Base-by-base conservation (phyloP, 176 grass and related monocot genomes). In the Elymus sibiricus region DNA sequence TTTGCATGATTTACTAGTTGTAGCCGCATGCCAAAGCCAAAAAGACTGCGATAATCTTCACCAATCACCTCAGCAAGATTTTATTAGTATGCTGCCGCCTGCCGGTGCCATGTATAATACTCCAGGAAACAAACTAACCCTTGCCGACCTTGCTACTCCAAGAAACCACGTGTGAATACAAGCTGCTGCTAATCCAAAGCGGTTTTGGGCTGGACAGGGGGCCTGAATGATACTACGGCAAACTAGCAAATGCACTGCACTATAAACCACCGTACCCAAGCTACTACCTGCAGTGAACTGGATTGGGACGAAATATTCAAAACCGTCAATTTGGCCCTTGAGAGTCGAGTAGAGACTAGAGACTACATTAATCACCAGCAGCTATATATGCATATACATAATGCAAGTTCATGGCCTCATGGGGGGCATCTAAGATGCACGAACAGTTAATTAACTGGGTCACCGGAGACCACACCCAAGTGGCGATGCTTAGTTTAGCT, bases 401-500 rank as follows among this genome's bases (percentile, higher is more conserved):
- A 44, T 73, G n/a, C 24, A 17, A 32, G 28, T 58, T 19, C 21
- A 1, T 58, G 55, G 55, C 55, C 55, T 67, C 15, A 35, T 34
- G 12, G 6, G 29, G 64, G 6, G 61, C 37, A 47, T 83, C 64
- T 19, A 31, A 62, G 29, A 39, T 47, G n/a, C 40, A 27, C 43
- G n/a, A 26, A 1, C 32, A 69, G 19, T 22, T 58, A 58, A 58
- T 22, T 42, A 74, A 49, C 4, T 74, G 43, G 15, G 44, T 51
- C 43, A 31, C n/a, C 44, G 17, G 35, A 79, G 62, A 77, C 25
- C 43, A 60, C 53, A 53, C 6, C 42, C 82, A 55, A 79, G 65
- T 76, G 63, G 77, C 42, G 64, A 79, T 73, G 31, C 24, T 75
- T 49, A 75, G 27, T 80, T 53, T 80, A 80, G 15, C 61, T 38